Evolutionary conservation across 2,329 filamentous ascomycete species (phyloP), one percentile per base, ranked within the genome.

Genomic region (Sclerotinia minor): DNA sequence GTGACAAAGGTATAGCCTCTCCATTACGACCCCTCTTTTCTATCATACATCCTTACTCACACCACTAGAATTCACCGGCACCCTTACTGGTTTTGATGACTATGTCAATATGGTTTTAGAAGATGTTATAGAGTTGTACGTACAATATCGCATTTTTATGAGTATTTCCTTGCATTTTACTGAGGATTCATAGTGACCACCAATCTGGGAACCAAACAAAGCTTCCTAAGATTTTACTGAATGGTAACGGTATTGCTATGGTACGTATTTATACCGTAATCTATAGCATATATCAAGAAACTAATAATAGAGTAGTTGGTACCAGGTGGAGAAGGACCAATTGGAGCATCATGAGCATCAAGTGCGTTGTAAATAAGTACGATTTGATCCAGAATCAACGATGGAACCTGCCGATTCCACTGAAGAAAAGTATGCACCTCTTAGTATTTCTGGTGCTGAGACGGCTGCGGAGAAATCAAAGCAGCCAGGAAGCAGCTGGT

Each of bases 71-170:
- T 99, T 99, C 82, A 92, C 91, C 74, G 95, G 95, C 66, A 97
- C 92, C 9, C 85, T 99, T 35, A 87, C 97, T 67, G 95, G 95
- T 3, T 99, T 99, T 76, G 95, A 99, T 79, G 95, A 99, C 85
- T 99, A 98, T 83, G 95, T 99, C 85, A 99, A 99, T 80, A 99
- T 99, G 94, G 95, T 99, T 8, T 82, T 99, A 44, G 94, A 97
- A 78, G 92, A 99, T 74, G 95, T 98, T 71, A 97, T 93, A 45
- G 95, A 99, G 82, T 97, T 93, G 94, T 95, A 85, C 74, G 89
- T 74, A 47, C 68, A 38, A 38, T 21, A 26, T 52, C 53, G 9
- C 8, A 41, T 13, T 41, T 63, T 9, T 41, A 15, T 55, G 3
- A 8, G 29, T 7, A 21, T 38, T n/a, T 29, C 5, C 5, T 21